A percentile compares a stretch with the other conserved stretches of the same genome.
Conservation (phyloP, 176 grass and related monocot species). For the Bothriochloa decipiens region DNA sequence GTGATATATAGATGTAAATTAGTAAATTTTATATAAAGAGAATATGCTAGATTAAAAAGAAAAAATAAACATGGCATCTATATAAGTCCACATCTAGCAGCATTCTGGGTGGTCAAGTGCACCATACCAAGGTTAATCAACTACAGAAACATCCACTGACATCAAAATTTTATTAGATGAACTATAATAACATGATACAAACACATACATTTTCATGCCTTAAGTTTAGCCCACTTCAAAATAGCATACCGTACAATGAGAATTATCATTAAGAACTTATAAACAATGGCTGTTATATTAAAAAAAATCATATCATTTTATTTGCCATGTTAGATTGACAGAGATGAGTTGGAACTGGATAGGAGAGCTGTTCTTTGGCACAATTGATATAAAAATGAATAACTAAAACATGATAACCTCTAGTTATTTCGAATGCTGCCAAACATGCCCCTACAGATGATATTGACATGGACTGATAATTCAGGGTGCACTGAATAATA, state of each 20-base stretch:
- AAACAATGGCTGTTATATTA: not conserved
- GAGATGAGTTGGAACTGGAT: not conserved
- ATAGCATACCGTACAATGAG: not conserved
- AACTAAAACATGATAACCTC: not conserved
- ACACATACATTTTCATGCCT: not conserved
- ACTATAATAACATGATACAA: not conserved
- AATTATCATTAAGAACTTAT: not conserved
- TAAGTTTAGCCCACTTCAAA: not conserved
- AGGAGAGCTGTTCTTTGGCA: not conserved
- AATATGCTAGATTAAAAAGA: not conserved
- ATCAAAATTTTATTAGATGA: not conserved
- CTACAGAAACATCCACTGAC: not conserved
- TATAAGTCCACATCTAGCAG: not conserved
- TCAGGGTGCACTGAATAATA: no score
- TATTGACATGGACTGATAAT: not conserved
- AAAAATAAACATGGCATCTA: not conserved
- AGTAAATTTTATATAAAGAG: not conserved
- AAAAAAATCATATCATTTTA: not conserved
- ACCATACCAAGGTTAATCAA: not conserved
- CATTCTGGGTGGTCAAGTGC: not conserved
- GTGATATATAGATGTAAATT: constrained; percentile 49
- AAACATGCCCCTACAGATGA: not conserved
- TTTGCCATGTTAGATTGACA: not conserved
- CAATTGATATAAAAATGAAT: not conserved
- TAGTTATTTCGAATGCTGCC: not conserved